These are phyloP conservation scores for Marsdenia floribunda DNA, from an alignment of 257 asterid genomes.

Conservation along the genomic window DNA sequence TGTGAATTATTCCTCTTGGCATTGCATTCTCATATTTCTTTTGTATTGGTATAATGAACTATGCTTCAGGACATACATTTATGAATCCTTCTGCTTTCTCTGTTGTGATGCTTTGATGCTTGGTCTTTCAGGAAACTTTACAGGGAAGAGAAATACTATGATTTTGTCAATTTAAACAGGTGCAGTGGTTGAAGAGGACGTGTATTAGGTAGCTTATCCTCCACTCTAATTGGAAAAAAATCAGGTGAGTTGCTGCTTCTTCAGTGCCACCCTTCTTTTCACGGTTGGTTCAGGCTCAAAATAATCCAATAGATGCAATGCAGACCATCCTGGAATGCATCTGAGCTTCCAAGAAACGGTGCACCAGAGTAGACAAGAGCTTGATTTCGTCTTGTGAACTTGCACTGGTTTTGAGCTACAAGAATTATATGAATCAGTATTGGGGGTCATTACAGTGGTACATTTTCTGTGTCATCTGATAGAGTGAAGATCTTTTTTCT, in stretches of 20 bases:
- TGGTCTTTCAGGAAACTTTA: slow-evolving; percentile 48
- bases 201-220: not conserved
- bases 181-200: slow-evolving; percentile 25
- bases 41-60: too few species aligned
- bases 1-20: not conserved
- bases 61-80: too few species aligned
- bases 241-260: not conserved
- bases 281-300: not conserved
- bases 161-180: slow-evolving; percentile 32
- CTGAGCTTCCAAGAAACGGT: not conserved
- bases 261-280: not conserved
- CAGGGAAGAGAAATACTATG: slow-evolving; percentile 62
- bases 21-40: not conserved
- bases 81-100: not conserved
- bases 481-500: not conserved
- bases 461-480: not conserved
- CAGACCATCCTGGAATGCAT: not conserved
- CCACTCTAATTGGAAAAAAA: not conserved
- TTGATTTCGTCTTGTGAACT: not conserved
- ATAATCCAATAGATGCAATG: not conserved
- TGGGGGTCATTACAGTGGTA: not conserved
- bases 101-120: not conserved
- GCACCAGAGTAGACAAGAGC: not conserved
- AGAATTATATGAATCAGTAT: not conserved
- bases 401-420: not conserved